Evolutionary conservation across 495 filamentous ascomycete genomes (phyloP), one percentile per base, ranked within the genome.

Genomic region (Talaromyces borbonicus): DNA sequence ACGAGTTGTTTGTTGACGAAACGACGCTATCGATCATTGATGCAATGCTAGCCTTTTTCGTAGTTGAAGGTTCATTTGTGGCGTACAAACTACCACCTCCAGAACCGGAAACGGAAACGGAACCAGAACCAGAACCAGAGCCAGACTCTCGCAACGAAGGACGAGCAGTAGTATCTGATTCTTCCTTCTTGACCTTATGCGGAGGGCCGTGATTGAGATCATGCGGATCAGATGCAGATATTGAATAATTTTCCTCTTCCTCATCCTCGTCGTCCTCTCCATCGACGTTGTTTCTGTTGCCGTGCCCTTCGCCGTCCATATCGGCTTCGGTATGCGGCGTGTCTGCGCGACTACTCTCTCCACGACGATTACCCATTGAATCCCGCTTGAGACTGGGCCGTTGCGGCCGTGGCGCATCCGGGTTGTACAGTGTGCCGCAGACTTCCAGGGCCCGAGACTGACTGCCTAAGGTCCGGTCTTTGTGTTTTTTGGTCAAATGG

Each of bases 401-500:
- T 12, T 66, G 68, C 0, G 63, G 65, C 6, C 69, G 55, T 1
- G 68, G 68, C 5, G 65, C 57, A 35, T 59, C 66, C 7, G 66
- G 66, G 43, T 72, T 66, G 48, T 60, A 70, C 7, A 72, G 61
- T 2, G 66, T 53, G n/a, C 68, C 68, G 39, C 68, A 72, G 1
- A 69, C 52, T 48, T 72, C 68, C 19, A 72, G 57, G 4, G 68
- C 68, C 8, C 68, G 55, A 6, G 66, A 68, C 29, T 72, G 68
- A 51, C 66, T 72, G 11, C 68, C 68, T 44, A 72, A 32, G 3
- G 62, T 68, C 44, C 68, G 66, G 53, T 72, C 68, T 40, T 72
- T 72, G 52, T 72, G 68, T 47, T 72, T 72, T 53, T 72, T 72
- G 4, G 68, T 72, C 43, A 72, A 52, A 39, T 72, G 68, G 55